These are phyloP conservation scores for Zasmidium angulare DNA, from an alignment of 2,329 filamentous ascomycete genomes.

Conservation along the genomic window DNA sequence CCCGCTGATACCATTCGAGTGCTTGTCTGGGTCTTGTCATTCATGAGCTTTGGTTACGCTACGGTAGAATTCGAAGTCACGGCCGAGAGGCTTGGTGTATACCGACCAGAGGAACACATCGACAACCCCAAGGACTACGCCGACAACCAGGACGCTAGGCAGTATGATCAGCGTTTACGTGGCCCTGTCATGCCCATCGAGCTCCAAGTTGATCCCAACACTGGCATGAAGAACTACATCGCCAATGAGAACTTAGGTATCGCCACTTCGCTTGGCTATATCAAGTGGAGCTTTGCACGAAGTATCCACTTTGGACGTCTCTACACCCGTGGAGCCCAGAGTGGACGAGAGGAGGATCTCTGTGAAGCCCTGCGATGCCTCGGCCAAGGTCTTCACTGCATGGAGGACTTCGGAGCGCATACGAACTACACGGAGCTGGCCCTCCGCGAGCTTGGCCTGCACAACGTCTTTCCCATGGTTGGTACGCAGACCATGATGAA, in stretches of 20 bases:
- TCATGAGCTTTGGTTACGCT: conserved; percentile 82
- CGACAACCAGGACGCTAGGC: conserved; percentile 79
- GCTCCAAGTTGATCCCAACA: conserved; percentile 50
- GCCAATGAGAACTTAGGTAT: conserved; percentile 83
- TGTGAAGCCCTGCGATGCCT: conserved; percentile 52
- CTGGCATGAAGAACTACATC: conserved; percentile 99
- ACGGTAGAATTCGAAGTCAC: conserved; percentile 86
- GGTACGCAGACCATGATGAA: conserved; percentile 48
- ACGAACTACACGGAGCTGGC: conserved; percentile 57
- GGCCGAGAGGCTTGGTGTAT: conserved; percentile 73
- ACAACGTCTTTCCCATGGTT: conserved; percentile 54
- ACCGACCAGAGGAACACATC: conserved; percentile 80
- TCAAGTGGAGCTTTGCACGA: conserved; percentile 45
- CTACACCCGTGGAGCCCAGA: conserved; percentile 46
- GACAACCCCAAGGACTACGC: conserved; percentile 81
- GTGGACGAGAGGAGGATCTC: conserved; percentile 47
- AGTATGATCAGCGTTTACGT: conserved; percentile 78
- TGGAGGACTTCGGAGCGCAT: conserved; percentile 57
- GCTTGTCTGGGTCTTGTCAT: conserved; percentile 82
- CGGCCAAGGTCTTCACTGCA: conserved; percentile 53
- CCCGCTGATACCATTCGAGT: conserved; percentile 89
- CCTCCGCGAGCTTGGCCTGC: conserved; percentile 51
- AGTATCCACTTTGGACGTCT: conserved; percentile 50
- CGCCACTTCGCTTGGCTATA: conserved; percentile 81
- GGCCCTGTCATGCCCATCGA: conserved; percentile 63